Evolutionary conservation across 768 basidiomycete genomes (phyloP).

Genomic region (Tylopilus sp.): DNA sequence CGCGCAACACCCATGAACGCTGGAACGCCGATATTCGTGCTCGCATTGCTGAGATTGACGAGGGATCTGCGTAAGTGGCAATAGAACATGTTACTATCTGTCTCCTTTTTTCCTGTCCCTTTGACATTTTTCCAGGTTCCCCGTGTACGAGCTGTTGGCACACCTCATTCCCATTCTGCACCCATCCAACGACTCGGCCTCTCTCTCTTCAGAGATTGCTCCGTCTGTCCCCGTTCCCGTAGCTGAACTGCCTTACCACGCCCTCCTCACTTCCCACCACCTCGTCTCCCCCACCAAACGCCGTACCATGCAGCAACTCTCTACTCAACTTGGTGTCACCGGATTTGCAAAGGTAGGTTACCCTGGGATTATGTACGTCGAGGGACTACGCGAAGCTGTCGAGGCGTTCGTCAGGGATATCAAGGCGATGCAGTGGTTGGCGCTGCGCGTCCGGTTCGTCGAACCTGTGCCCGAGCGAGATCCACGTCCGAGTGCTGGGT

Average conservation of each 20-base stretch:
- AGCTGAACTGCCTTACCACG: slow-evolving; percentile 41
- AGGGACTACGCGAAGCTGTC: background rate
- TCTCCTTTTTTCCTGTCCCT: background rate
- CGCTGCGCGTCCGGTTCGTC: slow-evolving; percentile 58
- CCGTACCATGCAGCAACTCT: slow-evolving; percentile 53
- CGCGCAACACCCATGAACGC: slow-evolving; percentile 45
- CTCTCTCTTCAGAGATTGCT: background rate
- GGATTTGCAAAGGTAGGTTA: slow-evolving; percentile 68
- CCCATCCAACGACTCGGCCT: slow-evolving; percentile 11
- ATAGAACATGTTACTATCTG: background rate
- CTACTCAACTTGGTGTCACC: slow-evolving; percentile 46
- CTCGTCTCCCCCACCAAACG: slow-evolving; percentile 63
- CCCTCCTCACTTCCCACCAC: slow-evolving; percentile 71
- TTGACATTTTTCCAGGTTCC: slow-evolving; percentile 43
- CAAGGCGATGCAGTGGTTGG: slow-evolving; percentile 78
- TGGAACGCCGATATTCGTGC: slow-evolving; percentile 44
- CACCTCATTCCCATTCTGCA: slow-evolving; percentile 59
- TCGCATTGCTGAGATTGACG: slow-evolving; percentile 34
- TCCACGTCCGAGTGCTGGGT: background rate
- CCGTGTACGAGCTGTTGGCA: slow-evolving; percentile 56
- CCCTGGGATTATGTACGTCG: background rate
- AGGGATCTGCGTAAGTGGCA: slow-evolving; percentile 25
- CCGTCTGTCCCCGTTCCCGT: background rate
- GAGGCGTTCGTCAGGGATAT: slow-evolving; percentile 65
- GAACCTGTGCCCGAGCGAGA: slow-evolving; percentile 34